These are phyloP conservation scores for Puccinia coronata DNA, from an alignment of 1,284 basidiomycete species.

Conservation along the genomic window DNA sequence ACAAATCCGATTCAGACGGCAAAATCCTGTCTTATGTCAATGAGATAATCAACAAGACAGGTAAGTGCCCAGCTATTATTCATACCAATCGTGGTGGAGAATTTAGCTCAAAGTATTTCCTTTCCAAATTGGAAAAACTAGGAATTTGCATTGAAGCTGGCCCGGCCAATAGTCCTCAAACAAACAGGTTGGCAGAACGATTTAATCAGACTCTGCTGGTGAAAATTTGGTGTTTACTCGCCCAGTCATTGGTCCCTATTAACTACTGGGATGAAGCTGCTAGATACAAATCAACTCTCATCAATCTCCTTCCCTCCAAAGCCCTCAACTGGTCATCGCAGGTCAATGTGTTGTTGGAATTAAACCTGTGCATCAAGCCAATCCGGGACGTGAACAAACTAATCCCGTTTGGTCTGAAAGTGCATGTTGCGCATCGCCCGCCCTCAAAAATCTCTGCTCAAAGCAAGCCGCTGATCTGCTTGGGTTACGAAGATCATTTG, in stretches of 20 bases:
- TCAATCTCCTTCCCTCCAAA: constrained; percentile 6
- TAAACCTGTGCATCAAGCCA: neutral
- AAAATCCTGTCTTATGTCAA: constrained; percentile 12
- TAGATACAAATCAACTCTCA: neutral
- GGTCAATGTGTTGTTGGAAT: neutral
- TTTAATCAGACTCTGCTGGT: too few species aligned
- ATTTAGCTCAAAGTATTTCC: neutral
- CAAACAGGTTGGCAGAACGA: neutral
- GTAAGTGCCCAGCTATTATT: neutral
- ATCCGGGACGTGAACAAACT: neutral
- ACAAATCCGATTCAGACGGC: neutral
- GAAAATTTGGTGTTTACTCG: too few species aligned
- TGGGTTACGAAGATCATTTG: constrained; percentile 7
- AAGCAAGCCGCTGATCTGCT: neutral
- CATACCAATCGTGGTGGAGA: neutral
- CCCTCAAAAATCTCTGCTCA: neutral
- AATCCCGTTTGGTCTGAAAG: too few species aligned
- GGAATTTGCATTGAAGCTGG: neutral
- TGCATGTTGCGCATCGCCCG: neutral
- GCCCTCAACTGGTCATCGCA: neutral
- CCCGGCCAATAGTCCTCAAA: neutral
- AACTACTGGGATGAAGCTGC: constrained; percentile 15
- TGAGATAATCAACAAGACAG: neutral
- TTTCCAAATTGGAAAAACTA: neutral
- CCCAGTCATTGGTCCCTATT: too few species aligned